Base-by-base conservation (phyloP, 2,329 filamentous ascomycete genomes). In the Talaromyces sp. region DNA sequence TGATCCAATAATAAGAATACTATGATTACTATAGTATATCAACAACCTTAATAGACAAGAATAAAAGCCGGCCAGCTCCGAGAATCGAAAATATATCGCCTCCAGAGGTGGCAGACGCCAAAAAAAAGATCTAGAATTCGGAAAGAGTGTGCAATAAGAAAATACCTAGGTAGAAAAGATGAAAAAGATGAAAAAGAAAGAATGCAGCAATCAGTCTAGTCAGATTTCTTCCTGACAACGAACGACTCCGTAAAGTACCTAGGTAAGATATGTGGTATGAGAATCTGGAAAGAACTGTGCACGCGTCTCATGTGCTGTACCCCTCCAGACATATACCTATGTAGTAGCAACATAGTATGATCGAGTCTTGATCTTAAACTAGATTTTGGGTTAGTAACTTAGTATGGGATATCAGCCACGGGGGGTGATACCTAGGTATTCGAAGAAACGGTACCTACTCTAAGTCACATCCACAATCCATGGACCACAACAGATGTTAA, bases 271-370 rank as follows among this genome's bases (percentile, higher is more conserved):
- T 7, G 25, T 28, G 25, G 25, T 28, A 28, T 28, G 25, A 28
- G 25, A 28, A 28, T 28, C 7, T 28, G 25, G 25, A 4, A 28
- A 28, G 17, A 33, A 19, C 10, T 48, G 15, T 48, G 25, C 19
- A 48, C n/a, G 28, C 45, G 45, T 48, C 45, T 48, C 45, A 48
- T 35, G 45, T 48, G 28, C 45, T 33, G 28, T 33, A 48, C 45
- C 45, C 45, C 45, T 48, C 45, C 45, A 33, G 45, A 48, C 28
- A 46, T 21, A 19, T 48, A n/a, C 22, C 15, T 28, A 46, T n/a
- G 9, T 46, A 46, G 5, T 31, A 17, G 6, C 25, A 28, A 28
- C 25, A 7, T 28, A 28, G 7, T 40, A 40, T 13, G 31, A 13
- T 33, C n/a, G 3, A 48, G 25, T 33, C 25, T 19, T 19, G 11